phyloP scores from a whole-genome alignment of 805 yeast genomes.

The Metschnikowia rubicola region DNA sequence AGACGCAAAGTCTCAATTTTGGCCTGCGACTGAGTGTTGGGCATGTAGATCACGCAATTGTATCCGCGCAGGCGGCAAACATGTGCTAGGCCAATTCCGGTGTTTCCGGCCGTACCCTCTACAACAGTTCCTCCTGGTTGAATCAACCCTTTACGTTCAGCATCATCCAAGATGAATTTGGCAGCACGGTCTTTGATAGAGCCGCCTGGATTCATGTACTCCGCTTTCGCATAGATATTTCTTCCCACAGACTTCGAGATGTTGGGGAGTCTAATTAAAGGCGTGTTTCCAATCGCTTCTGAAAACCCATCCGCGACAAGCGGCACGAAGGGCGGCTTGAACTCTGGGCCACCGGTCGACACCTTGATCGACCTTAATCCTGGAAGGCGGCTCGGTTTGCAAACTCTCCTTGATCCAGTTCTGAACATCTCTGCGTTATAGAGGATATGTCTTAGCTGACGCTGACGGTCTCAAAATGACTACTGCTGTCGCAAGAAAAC shows the following conservation, averaged over 20 bases:
- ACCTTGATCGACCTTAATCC: slow-evolving; percentile 7
- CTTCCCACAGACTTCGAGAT: slow-evolving; percentile 60
- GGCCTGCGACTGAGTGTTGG: slow-evolving; percentile 79
- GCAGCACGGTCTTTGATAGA: slow-evolving; percentile 92
- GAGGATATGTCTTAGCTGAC: neutral
- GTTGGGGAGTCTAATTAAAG: slow-evolving; percentile 60
- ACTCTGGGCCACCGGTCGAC: slow-evolving; percentile 9
- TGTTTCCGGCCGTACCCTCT: slow-evolving; percentile 94
- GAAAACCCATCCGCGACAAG: slow-evolving; percentile 68
- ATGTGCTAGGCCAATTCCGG: slow-evolving; percentile 89
- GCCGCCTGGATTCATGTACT: slow-evolving; percentile 92
- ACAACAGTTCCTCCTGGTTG: slow-evolving; percentile 81
- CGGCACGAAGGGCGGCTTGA: slow-evolving; percentile 54
- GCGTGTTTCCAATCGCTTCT: slow-evolving; percentile 92
- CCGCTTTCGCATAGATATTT: slow-evolving; percentile 85
- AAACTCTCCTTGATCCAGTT: neutral
- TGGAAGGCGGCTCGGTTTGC: neutral
- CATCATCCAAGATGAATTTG: slow-evolving; percentile 68
- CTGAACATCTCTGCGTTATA: neutral
- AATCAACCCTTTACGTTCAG: slow-evolving; percentile 64
- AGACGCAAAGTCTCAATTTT: slow-evolving; percentile 72
- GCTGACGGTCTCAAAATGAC: neutral
- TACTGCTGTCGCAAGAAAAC: slow-evolving; percentile 1
- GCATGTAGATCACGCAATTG: slow-evolving; percentile 84
- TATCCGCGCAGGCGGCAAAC: slow-evolving; percentile 81